Percentiles rank a stretch among this genome's conserved stretches.
phyloP scores from a whole-genome alignment of 345 rosid genomes.

The Hibiscus syriacus region DNA sequence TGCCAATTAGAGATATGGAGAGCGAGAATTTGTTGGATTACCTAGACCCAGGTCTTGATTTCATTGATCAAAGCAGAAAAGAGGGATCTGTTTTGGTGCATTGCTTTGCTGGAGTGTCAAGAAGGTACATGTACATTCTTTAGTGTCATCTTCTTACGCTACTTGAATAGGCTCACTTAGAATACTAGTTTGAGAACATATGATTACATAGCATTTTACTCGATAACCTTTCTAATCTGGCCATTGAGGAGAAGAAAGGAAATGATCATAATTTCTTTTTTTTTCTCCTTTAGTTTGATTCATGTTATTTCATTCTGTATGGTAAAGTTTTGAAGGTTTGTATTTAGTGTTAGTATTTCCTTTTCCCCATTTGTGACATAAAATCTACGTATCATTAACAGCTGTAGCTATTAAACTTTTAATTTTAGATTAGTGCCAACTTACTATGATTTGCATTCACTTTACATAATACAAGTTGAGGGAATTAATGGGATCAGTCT shows the following conservation, averaged over 20 bases:
- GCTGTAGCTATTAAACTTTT: background rate
- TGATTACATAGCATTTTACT: background rate
- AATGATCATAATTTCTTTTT: background rate
- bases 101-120: constrained; percentile 85
- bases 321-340: background rate
- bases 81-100: constrained; percentile 79
- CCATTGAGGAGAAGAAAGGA: background rate
- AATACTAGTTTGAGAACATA: background rate
- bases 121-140: constrained; percentile 41
- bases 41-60: constrained; percentile 55
- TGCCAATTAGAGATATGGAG: constrained; percentile 56
- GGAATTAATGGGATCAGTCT: background rate
- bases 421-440: background rate
- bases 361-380: background rate
- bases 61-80: constrained; percentile 53
- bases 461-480: background rate
- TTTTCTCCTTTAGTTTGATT: background rate
- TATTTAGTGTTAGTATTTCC: no score
- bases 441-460: background rate
- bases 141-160: background rate
- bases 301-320: background rate
- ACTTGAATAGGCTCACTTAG: background rate
- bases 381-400: background rate
- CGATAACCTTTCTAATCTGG: background rate
- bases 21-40: constrained; percentile 66